A percentile compares a stretch with the other conserved stretches of the same genome.
Evolutionary conservation across 75 land plant species (phyloP).

Genomic region (Sequoia sempervirens): DNA sequence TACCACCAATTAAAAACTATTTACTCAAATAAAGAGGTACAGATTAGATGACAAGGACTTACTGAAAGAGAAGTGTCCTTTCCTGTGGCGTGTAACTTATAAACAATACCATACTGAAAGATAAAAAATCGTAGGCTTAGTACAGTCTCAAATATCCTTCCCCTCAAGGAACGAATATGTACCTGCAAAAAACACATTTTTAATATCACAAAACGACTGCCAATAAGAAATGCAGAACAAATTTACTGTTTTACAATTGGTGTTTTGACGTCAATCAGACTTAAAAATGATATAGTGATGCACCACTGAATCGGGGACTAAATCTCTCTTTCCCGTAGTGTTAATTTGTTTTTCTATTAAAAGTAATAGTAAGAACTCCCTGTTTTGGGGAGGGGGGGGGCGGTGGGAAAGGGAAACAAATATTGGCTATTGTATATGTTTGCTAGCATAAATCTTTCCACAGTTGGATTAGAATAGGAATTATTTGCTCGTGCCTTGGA

Average conservation of each 20-base stretch:
- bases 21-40: background rate
- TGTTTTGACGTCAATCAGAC: background rate
- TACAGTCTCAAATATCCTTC: slow-evolving; percentile 71
- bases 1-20: background rate
- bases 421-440: too few species aligned
- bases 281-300: background rate
- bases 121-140: slow-evolving; percentile 82
- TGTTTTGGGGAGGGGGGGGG: too few species aligned
- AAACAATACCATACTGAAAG: slow-evolving; percentile 95
- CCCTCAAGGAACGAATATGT: slow-evolving; percentile 73
- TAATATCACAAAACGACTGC: background rate
- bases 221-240: background rate
- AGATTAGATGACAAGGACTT: background rate
- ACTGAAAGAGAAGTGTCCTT: slow-evolving; percentile 62
- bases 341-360: too few species aligned
- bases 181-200: slow-evolving; percentile 28
- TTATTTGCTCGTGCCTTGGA: too few species aligned
- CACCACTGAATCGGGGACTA: background rate
- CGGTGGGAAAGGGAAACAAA: too few species aligned
- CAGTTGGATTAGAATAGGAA: too few species aligned
- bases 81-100: slow-evolving; percentile 60
- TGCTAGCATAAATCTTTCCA: too few species aligned
- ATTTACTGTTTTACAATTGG: background rate
- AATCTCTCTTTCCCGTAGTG: too few species aligned
- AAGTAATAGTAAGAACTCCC: too few species aligned